Conservation (phyloP, 441 rosid genomes). For the Gossypium gossypioides region DNA sequence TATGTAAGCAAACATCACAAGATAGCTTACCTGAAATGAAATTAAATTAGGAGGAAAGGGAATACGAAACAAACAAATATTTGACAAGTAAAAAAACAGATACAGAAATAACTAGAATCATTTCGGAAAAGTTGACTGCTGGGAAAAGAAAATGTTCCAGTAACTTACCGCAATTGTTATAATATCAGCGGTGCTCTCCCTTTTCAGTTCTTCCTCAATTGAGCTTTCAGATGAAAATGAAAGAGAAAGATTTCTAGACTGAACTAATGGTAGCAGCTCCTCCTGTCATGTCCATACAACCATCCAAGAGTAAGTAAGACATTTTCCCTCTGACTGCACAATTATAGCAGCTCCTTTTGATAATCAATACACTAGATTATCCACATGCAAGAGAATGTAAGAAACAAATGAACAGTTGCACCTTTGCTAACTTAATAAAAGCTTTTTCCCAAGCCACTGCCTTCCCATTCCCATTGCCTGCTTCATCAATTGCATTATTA, state of each 20-base stretch:
- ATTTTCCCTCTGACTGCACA: not conserved
- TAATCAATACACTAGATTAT: slow-evolving; percentile 1
- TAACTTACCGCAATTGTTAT: slow-evolving; percentile 50
- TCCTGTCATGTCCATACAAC: slow-evolving; percentile 29
- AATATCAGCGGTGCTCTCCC: slow-evolving; percentile 69
- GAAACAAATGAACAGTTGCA: slow-evolving; percentile 15
- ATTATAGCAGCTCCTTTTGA: not conserved
- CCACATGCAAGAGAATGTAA: not conserved
- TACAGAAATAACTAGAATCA: slow-evolving; percentile 10
- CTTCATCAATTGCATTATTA: slow-evolving; percentile 51
- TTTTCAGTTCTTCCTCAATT: slow-evolving; percentile 69
- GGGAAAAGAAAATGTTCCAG: not conserved
- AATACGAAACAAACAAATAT: slow-evolving; percentile 7
- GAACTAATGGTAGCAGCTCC: slow-evolving; percentile 49
- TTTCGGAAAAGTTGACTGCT: slow-evolving; percentile 13
- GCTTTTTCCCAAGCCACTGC: slow-evolving; percentile 73
- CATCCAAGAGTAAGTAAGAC: not conserved
- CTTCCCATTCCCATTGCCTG: slow-evolving; percentile 41
- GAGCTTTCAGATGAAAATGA: slow-evolving; percentile 76
- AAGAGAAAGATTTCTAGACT: slow-evolving; percentile 53
- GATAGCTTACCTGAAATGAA: slow-evolving; percentile 50
- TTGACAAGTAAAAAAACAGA: not conserved
- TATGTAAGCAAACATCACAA: slow-evolving; percentile 64
- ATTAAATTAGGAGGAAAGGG: not conserved
- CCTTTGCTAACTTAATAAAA: slow-evolving; percentile 61